Conservation (phyloP, 768 basidiomycete species). For the Rhizopogon salebrosus region DNA sequence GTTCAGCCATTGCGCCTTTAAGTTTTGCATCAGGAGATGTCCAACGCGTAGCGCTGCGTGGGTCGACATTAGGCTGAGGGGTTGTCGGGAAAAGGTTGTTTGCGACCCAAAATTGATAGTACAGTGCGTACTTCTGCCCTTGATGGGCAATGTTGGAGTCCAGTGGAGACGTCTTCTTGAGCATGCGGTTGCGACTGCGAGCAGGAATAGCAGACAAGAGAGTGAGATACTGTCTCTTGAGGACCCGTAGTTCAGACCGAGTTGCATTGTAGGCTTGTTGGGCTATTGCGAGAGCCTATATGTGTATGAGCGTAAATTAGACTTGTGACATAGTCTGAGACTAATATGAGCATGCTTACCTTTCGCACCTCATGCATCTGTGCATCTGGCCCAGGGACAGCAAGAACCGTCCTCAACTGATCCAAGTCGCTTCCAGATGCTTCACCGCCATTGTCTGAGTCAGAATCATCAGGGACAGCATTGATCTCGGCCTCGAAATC, state of each 20-base stretch:
- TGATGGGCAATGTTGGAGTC: not conserved
- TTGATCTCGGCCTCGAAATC: constrained; percentile 1
- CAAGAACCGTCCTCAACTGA: not conserved
- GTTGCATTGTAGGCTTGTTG: not conserved
- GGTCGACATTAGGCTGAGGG: not conserved
- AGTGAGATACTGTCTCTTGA: not conserved
- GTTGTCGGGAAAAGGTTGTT: not conserved
- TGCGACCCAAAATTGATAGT: not conserved
- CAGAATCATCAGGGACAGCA: not conserved
- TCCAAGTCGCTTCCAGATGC: not conserved
- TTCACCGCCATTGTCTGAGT: not conserved
- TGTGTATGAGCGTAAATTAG: not conserved
- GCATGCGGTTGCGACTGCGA: not conserved
- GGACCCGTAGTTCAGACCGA: not conserved
- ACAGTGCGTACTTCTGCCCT: not conserved
- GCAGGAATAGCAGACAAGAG: not conserved
- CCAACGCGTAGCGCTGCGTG: not conserved
- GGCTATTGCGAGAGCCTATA: not conserved
- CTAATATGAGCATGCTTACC: not conserved
- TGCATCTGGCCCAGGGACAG: not conserved
- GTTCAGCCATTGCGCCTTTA: not conserved
- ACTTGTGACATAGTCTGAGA: not conserved
- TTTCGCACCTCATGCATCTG: not conserved
- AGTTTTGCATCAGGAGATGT: not conserved
- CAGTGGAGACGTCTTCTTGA: not conserved